Evolutionary conservation across 257 asterid genomes (phyloP).

Genomic region (Solanum pennellii): DNA sequence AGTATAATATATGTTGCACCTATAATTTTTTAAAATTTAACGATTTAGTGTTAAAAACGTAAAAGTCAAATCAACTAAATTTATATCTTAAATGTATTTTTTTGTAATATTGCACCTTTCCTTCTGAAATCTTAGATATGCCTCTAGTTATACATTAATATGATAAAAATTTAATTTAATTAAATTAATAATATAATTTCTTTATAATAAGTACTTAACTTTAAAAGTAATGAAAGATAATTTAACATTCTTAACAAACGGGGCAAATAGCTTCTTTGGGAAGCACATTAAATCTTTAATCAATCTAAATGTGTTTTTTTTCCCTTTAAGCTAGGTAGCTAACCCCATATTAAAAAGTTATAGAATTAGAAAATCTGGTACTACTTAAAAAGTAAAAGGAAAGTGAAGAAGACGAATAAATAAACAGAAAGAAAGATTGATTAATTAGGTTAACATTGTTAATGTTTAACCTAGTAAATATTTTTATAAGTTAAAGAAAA

Average conservation of each 20-base stretch:
- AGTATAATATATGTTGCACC: too few species aligned
- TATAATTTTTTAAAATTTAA: too few species aligned
- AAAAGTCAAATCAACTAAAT: rapidly evolving
- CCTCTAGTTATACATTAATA: not conserved
- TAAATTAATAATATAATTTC: not conserved
- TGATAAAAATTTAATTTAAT: not conserved
- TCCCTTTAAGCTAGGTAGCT: not conserved
- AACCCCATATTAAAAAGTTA: too few species aligned
- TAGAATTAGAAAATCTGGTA: not conserved
- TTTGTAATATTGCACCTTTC: too few species aligned
- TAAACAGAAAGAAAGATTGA: not conserved
- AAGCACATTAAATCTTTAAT: not conserved
- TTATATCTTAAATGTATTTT: too few species aligned
- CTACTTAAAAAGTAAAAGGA: not conserved
- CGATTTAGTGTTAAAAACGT: too few species aligned
- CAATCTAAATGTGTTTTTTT: not conserved
- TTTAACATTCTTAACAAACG: not conserved
- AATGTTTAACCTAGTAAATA: not conserved
- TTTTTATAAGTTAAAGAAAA: not conserved
- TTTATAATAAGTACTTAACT: not conserved
- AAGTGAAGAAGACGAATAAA: not conserved
- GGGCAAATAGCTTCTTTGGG: not conserved
- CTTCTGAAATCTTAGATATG: too few species aligned
- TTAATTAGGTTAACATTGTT: not conserved
- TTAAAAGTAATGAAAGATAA: not conserved